These are phyloP conservation scores for Rubia tinctorum DNA, from an alignment of 305 asterid genomes.

Conservation along the genomic window DNA sequence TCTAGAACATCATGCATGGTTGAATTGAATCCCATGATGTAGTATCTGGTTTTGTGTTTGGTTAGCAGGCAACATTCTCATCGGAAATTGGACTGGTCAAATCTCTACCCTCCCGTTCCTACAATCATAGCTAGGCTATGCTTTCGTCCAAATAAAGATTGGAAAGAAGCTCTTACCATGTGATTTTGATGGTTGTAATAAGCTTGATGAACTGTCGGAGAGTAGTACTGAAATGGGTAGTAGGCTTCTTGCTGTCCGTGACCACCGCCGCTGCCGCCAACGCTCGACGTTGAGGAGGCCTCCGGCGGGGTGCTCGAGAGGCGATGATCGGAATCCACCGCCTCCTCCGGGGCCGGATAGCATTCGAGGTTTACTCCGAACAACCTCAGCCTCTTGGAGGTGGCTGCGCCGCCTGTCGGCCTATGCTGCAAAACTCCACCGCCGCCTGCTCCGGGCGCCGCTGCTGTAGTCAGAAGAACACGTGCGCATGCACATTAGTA, in stretches of 20 bases:
- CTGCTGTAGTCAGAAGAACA: constrained; percentile 16
- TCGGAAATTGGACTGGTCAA: constrained; percentile 37
- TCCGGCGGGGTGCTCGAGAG: constrained; percentile 24
- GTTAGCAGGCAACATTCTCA: constrained; percentile 26
- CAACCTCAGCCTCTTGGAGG: constrained; percentile 39
- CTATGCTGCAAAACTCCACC: constrained; percentile 12
- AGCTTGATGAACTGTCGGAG: constrained; percentile 15
- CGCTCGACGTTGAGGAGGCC: constrained; percentile 24
- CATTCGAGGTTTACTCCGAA: constrained; percentile 46
- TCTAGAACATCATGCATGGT: background rate
- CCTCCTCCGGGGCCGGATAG: constrained; percentile 20
- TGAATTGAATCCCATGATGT: background rate
- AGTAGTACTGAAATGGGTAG: constrained; percentile 20
- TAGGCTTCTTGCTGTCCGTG: constrained; percentile 15
- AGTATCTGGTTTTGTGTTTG: constrained; percentile 25
- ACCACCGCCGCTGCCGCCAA: background rate
- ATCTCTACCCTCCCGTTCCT: constrained; percentile 15
- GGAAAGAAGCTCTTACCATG: constrained; percentile 26
- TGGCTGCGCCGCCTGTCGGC: constrained; percentile 17
- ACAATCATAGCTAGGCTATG: background rate
- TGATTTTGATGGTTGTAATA: constrained; percentile 30
- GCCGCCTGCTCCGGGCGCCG: background rate
- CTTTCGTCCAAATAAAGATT: background rate
- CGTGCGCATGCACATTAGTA: constrained; percentile 8
- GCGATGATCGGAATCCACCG: constrained; percentile 11